Percentiles rank a stretch among this genome's conserved stretches.
Evolutionary conservation across 2,329 filamentous ascomycete species (phyloP).

Genomic region (Diaporthe caulivora): DNA sequence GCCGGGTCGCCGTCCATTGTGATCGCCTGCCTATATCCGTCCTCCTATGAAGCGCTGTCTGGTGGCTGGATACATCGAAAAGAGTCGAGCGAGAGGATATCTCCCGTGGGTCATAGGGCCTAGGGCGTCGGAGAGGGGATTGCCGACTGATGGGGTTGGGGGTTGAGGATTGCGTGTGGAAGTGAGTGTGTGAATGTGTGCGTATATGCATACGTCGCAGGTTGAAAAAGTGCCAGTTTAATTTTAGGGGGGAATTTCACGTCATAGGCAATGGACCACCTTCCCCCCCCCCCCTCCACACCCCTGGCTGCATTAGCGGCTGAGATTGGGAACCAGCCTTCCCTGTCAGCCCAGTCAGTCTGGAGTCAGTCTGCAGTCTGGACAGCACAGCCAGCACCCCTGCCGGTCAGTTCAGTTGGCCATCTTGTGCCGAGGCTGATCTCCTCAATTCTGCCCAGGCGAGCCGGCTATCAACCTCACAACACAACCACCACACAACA

Average conservation of each 20-base stretch:
- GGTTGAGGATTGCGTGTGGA: too few relatives aligned
- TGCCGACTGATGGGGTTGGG: neutral
- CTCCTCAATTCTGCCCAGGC: constrained; percentile 15
- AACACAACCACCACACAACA: neutral
- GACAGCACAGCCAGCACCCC: constrained; percentile 2
- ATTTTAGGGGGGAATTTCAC: constrained; percentile 35
- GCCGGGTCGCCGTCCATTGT: constrained; percentile 80
- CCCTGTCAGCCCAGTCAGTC: constrained; percentile 19
- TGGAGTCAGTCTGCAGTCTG: too few relatives aligned
- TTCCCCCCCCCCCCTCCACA: too few relatives aligned
- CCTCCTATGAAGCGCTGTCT: constrained; percentile 26
- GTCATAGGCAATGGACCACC: constrained; percentile 25
- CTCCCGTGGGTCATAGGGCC: constrained; percentile 12
- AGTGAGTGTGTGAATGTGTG: neutral
- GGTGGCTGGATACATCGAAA: constrained; percentile 36
- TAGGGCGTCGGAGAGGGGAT: neutral
- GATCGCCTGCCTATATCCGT: constrained; percentile 39
- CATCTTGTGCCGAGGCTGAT: constrained; percentile 28
- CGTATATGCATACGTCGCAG: constrained; percentile 28
- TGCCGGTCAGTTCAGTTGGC: constrained; percentile 3
- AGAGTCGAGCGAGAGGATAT: neutral
- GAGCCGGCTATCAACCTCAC: constrained; percentile 2
- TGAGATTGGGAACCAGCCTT: constrained; percentile 1
- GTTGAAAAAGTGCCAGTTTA: constrained; percentile 30
- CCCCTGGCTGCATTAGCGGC: constrained; percentile 34